Conservation (phyloP, 768 basidiomycete species). For the Strobilomyces dryophilus region DNA sequence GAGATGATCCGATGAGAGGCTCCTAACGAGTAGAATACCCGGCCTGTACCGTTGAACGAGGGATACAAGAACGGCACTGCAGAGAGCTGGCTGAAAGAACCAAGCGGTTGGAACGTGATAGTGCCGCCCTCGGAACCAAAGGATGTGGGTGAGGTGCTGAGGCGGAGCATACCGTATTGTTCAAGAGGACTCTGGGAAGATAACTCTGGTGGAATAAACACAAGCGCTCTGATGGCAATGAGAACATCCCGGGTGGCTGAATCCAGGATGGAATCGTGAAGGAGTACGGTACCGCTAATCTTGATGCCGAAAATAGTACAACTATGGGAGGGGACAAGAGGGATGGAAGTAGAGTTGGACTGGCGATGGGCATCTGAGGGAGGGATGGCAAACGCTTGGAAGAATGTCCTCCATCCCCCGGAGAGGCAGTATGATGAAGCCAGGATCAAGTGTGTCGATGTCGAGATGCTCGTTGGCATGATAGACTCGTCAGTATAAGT, state of each 20-base stretch:
- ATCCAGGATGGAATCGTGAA: constrained; percentile 10
- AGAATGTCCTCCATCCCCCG: constrained; percentile 4
- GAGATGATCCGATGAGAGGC: background rate
- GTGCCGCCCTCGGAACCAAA: background rate
- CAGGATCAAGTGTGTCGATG: constrained; percentile 19
- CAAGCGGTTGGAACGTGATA: constrained; percentile 6
- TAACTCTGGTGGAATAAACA: background rate
- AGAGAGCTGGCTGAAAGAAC: background rate
- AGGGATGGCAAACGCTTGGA: constrained; percentile 14
- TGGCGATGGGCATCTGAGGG: background rate
- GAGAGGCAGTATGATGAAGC: background rate
- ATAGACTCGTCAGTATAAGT: background rate
- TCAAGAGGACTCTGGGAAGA: background rate
- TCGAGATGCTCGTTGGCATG: constrained; percentile 8
- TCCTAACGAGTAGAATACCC: constrained; percentile 1
- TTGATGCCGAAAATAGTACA: constrained; percentile 2
- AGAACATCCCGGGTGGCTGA: constrained; percentile 5
- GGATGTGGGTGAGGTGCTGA: background rate
- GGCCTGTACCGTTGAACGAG: constrained; percentile 14
- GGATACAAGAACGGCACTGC: background rate
- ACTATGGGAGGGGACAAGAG: constrained; percentile 10
- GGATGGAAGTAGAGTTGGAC: background rate
- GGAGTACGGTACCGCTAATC: background rate
- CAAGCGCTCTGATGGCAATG: constrained; percentile 4
- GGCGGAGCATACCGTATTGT: constrained; percentile 8